Conservation (phyloP, 768 basidiomycete genomes). For the Suillus cothurnatus region DNA sequence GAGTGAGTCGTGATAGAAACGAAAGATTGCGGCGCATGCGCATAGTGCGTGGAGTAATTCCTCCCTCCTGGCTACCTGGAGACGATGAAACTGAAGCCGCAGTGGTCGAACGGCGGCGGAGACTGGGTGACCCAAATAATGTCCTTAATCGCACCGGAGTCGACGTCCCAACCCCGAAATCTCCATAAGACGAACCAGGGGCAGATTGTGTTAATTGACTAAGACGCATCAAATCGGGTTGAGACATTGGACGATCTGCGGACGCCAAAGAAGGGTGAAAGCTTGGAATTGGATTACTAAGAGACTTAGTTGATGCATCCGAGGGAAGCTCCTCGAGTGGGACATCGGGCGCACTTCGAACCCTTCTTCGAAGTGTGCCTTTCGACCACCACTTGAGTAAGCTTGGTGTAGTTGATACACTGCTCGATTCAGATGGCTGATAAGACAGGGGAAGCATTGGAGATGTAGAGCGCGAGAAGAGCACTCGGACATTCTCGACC, state of each 20-base stretch:
- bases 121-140: slow-evolving; percentile 16
- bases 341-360: slow-evolving; percentile 54
- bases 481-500: slow-evolving; percentile 61
- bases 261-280: slow-evolving; percentile 16
- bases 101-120: slow-evolving; percentile 23
- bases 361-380: slow-evolving; percentile 51
- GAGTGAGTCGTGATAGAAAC: slow-evolving; percentile 38
- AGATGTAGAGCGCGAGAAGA: slow-evolving; percentile 55
- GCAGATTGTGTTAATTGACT: slow-evolving; percentile 17
- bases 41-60: slow-evolving; percentile 17
- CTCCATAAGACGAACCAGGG: slow-evolving; percentile 16
- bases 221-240: slow-evolving; percentile 32
- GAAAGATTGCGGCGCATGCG: slow-evolving; percentile 37
- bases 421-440: slow-evolving; percentile 28
- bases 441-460: slow-evolving; percentile 36
- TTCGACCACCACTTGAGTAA: slow-evolving; percentile 52
- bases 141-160: slow-evolving; percentile 15
- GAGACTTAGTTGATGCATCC: slow-evolving; percentile 27
- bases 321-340: slow-evolving; percentile 32
- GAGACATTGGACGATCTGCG: slow-evolving; percentile 30
- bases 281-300: slow-evolving; percentile 18
- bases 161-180: slow-evolving; percentile 25
- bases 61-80: slow-evolving; percentile 19
- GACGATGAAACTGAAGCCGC: slow-evolving; percentile 15
- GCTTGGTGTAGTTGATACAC: slow-evolving; percentile 32